Conservation (phyloP, 2,329 filamentous ascomycete species). For the Epichloe scottii region DNA sequence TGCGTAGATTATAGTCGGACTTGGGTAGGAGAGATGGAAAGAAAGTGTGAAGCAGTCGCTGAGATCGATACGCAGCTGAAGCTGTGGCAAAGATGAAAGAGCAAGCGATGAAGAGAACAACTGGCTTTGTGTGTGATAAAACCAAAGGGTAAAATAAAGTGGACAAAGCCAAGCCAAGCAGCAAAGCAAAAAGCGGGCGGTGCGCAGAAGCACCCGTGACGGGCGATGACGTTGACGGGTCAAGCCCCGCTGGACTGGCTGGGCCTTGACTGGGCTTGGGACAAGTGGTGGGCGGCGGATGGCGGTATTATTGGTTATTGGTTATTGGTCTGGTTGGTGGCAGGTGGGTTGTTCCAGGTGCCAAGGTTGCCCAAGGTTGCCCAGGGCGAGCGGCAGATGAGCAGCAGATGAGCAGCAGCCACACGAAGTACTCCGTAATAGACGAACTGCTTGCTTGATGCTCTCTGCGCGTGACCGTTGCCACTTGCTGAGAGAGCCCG, state of each 20-base stretch:
- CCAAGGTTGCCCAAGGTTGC: background rate
- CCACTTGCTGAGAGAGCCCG: background rate
- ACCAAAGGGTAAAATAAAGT: background rate
- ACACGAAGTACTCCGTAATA: background rate
- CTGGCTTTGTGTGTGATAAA: background rate
- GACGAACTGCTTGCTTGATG: too few species aligned
- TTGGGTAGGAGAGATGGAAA: background rate
- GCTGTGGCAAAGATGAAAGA: background rate
- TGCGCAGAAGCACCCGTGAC: background rate
- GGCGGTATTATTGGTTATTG: too few species aligned
- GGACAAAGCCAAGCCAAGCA: background rate
- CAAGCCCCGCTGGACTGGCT: constrained; percentile 2
- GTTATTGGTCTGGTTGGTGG: too few species aligned
- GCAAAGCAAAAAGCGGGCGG: background rate
- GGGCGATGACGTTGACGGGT: constrained; percentile 8
- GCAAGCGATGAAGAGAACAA: background rate
- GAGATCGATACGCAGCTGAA: too few species aligned
- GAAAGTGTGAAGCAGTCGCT: background rate
- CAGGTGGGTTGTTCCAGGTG: constrained; percentile 3
- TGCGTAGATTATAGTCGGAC: background rate
- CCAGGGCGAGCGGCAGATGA: background rate
- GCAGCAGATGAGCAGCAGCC: background rate
- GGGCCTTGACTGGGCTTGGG: too few species aligned
- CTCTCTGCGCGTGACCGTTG: background rate
- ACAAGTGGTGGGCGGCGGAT: background rate